These are phyloP conservation scores for Diaporthe helianthi DNA, from an alignment of 2,329 filamentous ascomycete species.

Conservation along the genomic window DNA sequence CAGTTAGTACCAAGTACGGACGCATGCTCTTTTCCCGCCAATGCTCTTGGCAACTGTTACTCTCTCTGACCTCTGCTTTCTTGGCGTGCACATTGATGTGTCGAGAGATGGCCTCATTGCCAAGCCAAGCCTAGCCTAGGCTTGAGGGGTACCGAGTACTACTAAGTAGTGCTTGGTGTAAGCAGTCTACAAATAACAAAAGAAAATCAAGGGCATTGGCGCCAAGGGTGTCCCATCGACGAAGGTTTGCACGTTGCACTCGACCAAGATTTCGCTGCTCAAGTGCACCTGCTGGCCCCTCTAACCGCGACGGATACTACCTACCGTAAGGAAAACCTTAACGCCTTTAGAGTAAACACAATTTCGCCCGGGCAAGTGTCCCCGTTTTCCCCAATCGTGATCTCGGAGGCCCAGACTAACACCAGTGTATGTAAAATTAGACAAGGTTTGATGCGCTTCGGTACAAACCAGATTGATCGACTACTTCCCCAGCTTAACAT, in stretches of 20 bases:
- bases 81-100: not conserved
- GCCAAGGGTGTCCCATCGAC: conserved; percentile 5
- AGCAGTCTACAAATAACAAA: too few relatives aligned
- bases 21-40: not conserved
- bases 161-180: too few relatives aligned
- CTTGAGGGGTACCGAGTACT: too few relatives aligned
- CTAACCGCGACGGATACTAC: conserved; percentile 15
- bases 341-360: not conserved
- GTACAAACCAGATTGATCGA: not conserved
- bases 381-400: not conserved
- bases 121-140: too few relatives aligned
- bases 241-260: not conserved
- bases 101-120: conserved; percentile 7
- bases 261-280: not conserved
- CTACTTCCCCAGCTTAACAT: too few relatives aligned
- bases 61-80: not conserved
- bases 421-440: conserved; percentile 25
- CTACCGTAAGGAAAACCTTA: conserved; percentile 9
- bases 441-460: conserved; percentile 3
- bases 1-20: too few relatives aligned
- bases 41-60: too few relatives aligned
- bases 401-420: not conserved
- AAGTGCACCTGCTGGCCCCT: not conserved
- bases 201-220: not conserved
- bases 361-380: not conserved